Evolutionary conservation across 805 yeast species (phyloP).

Genomic region (Wilhelminamyces savonicus): DNA sequence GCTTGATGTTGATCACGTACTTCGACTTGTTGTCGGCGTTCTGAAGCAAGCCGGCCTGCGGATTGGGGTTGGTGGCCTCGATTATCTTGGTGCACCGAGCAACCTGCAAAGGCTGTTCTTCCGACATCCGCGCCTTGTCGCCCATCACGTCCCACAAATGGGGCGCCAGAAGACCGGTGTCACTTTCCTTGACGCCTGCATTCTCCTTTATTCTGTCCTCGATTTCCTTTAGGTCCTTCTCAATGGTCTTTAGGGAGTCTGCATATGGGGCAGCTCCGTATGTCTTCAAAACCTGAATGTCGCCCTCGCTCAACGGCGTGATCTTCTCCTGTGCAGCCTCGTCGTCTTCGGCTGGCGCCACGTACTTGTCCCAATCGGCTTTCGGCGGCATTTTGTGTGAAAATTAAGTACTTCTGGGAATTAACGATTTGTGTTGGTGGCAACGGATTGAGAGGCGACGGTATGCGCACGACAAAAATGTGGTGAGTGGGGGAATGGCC

Average conservation of each 20-base stretch:
- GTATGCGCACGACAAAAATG: neutral
- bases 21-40: conserved; percentile 82
- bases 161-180: conserved; percentile 96
- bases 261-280: conserved; percentile 98
- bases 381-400: conserved; percentile 77
- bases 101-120: conserved; percentile 95
- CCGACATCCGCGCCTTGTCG: conserved; percentile 86
- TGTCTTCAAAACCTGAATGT: conserved; percentile 93
- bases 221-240: conserved; percentile 77
- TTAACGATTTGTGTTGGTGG: neutral
- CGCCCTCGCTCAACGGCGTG: conserved; percentile 89
- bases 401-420: no score
- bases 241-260: conserved; percentile 69
- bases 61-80: conserved; percentile 42
- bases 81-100: conserved; percentile 98
- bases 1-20: conserved; percentile 94
- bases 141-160: conserved; percentile 97
- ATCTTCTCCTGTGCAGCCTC: conserved; percentile 64
- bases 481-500: neutral
- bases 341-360: conserved; percentile 73
- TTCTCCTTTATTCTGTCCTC: conserved; percentile 89
- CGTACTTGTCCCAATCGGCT: conserved; percentile 97
- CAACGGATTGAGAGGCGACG: neutral
- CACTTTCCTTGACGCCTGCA: conserved; percentile 90
- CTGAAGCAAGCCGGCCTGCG: conserved; percentile 25